phyloP scores from a whole-genome alignment of 2,329 filamentous ascomycete genomes.

The Helotiales sp. region DNA sequence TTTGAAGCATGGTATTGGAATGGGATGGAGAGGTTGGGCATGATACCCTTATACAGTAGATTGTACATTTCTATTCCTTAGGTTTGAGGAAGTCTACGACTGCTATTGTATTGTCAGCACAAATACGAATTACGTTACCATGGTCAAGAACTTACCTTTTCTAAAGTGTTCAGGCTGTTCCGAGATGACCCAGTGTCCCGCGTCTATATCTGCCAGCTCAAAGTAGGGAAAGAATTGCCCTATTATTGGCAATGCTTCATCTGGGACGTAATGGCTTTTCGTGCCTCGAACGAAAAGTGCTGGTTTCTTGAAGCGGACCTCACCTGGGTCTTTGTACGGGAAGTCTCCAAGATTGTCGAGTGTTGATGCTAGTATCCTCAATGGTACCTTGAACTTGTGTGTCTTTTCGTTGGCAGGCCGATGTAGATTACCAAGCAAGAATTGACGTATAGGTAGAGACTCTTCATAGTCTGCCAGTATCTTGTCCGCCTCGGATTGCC shows the following conservation, averaged over 20 bases:
- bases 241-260: slow-evolving; percentile 77
- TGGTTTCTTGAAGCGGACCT: slow-evolving; percentile 69
- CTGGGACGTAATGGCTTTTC: slow-evolving; percentile 74
- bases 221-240: slow-evolving; percentile 83
- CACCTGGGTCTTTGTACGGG: slow-evolving; percentile 74
- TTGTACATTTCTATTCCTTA: slow-evolving; percentile 34
- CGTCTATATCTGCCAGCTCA: slow-evolving; percentile 69
- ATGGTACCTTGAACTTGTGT: slow-evolving; percentile 76
- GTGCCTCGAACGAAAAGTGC: slow-evolving; percentile 81
- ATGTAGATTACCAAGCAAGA: slow-evolving; percentile 83
- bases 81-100: slow-evolving; percentile 62
- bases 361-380: slow-evolving; percentile 66
- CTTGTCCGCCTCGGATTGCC: slow-evolving; percentile 75
- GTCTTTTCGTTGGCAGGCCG: slow-evolving; percentile 51
- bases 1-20: slow-evolving; percentile 12
- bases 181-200: slow-evolving; percentile 88
- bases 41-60: slow-evolving; percentile 38
- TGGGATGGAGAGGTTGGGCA: slow-evolving; percentile 15
- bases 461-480: slow-evolving; percentile 76
- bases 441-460: slow-evolving; percentile 79
- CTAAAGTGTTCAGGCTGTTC: slow-evolving; percentile 81
- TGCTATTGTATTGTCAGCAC: slow-evolving; percentile 40
- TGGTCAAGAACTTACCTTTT: slow-evolving; percentile 53
- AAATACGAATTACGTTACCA: not conserved
- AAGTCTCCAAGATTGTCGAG: slow-evolving; percentile 80